Conservation (phyloP, 768 basidiomycete genomes). For the Lentinula edodes region DNA sequence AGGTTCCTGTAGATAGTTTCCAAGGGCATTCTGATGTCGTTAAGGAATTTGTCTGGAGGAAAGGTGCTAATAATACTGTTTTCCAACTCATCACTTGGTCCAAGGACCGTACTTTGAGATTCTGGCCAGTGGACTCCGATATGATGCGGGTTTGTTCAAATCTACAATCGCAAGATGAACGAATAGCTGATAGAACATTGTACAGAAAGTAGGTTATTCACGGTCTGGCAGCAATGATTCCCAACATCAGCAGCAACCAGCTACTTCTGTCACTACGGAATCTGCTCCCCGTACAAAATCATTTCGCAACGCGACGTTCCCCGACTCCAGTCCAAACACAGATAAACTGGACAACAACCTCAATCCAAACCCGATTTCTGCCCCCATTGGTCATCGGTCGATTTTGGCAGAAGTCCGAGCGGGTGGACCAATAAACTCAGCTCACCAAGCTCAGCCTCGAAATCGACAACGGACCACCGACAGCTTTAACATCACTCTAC, state of each 20-base stretch:
- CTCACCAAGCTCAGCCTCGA: not conserved
- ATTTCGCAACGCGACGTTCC: conserved; percentile 4
- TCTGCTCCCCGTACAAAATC: conserved; percentile 26
- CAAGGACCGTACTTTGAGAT: conserved; percentile 84
- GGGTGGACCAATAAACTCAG: conserved; percentile 22
- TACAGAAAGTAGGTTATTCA: conserved; percentile 46
- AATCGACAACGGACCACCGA: not conserved
- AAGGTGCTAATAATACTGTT: conserved; percentile 41
- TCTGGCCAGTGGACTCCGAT: conserved; percentile 81
- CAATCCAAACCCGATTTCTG: conserved; percentile 37
- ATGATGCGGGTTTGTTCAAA: conserved; percentile 50
- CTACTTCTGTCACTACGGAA: conserved; percentile 52
- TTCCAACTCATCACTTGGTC: conserved; percentile 69
- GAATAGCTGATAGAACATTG: not conserved
- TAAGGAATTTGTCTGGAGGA: conserved; percentile 97
- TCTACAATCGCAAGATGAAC: not conserved
- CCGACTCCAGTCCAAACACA: not conserved
- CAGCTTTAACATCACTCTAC: not conserved
- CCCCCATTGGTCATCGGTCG: conserved; percentile 58
- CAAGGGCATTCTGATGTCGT: conserved; percentile 91
- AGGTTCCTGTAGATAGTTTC: conserved; percentile 63
- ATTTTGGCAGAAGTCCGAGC: conserved; percentile 73
- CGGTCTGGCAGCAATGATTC: conserved; percentile 11
- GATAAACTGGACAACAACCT: not conserved
- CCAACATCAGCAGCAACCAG: conserved; percentile 19